Percentiles rank a stretch among this genome's conserved stretches.
phyloP scores from a whole-genome alignment of 495 filamentous ascomycete species.

The Xylaria grammica region DNA sequence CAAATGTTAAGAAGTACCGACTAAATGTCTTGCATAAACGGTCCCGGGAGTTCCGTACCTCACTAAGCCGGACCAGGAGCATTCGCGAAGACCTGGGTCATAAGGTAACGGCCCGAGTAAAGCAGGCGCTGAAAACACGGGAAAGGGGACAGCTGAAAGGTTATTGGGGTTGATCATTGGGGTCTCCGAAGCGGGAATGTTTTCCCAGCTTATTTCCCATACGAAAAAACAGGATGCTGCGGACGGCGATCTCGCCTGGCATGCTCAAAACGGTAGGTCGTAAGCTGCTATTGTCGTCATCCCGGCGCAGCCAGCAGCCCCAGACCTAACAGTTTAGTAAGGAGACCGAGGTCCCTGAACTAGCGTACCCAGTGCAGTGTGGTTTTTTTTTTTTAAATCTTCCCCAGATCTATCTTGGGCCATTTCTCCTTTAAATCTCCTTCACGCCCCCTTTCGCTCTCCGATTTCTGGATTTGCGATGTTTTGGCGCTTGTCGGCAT shows the following conservation, averaged over 20 bases:
- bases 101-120: background rate
- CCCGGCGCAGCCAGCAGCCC: slow-evolving; percentile 3
- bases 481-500: background rate
- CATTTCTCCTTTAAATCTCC: background rate
- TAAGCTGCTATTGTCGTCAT: slow-evolving; percentile 13
- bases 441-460: slow-evolving; percentile 8
- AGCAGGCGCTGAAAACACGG: background rate
- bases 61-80: background rate
- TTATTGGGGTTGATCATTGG: background rate
- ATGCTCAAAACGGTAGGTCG: slow-evolving; percentile 20
- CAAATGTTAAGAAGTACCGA: background rate
- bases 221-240: background rate
- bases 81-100: background rate
- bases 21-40: slow-evolving; percentile 9
- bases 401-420: background rate
- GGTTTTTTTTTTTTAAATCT: background rate
- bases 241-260: slow-evolving; percentile 3
- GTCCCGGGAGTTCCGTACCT: background rate
- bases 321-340: slow-evolving; percentile 15
- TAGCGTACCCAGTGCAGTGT: background rate
- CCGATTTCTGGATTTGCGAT: slow-evolving; percentile 4
- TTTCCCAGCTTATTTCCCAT: slow-evolving; percentile 2
- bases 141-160: slow-evolving; percentile 1
- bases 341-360: background rate
- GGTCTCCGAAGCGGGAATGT: background rate